phyloP scores from a whole-genome alignment of 2,329 filamentous ascomycete species.

The Purpureocillium takamizusanense region DNA sequence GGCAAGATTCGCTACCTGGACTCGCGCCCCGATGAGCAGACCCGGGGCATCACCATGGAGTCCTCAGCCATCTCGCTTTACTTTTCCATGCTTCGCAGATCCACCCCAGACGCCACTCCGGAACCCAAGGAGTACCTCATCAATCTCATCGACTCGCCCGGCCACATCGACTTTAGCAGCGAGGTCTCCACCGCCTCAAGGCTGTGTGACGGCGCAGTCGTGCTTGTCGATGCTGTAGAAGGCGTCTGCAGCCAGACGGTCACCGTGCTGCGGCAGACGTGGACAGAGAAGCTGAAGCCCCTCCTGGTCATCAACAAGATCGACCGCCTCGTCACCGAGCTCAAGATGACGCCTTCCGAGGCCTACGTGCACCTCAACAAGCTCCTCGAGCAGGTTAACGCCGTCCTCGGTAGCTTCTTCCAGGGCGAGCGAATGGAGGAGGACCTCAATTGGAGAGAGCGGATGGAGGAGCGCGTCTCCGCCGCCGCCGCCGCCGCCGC shows the following conservation, averaged over 20 bases:
- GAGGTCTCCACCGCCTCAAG: constrained; percentile 94
- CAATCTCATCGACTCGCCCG: constrained; percentile 95
- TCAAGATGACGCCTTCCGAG: constrained; percentile 86
- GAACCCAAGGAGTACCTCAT: constrained; percentile 85
- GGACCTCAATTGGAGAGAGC: constrained; percentile 90
- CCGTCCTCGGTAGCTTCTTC: constrained; percentile 94
- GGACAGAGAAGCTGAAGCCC: constrained; percentile 92
- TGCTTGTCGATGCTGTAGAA: constrained; percentile 93
- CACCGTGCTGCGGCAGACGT: constrained; percentile 88
- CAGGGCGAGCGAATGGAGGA: constrained; percentile 98
- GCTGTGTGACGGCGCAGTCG: constrained; percentile 87
- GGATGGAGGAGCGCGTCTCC: constrained; percentile 76
- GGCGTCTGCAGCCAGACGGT: constrained; percentile 98
- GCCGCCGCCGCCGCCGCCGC: constrained; percentile 58
- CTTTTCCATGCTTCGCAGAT: constrained; percentile 81
- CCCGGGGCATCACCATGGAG: constrained; percentile 98
- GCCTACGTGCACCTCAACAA: constrained; percentile 85
- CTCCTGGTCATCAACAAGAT: constrained; percentile 97
- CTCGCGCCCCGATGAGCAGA: constrained; percentile 90
- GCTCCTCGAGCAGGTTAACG: constrained; percentile 91
- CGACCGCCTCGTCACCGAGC: constrained; percentile 85
- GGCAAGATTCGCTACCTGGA: constrained; percentile 98
- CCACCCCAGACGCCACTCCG: constrained; percentile 57
- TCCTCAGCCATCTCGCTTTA: constrained; percentile 95
- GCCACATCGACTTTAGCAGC: constrained; percentile 97